Percentiles rank a stretch among this genome's conserved stretches.
Conservation (phyloP, 1,284 basidiomycete genomes). For the Gymnopus androsaceus region DNA sequence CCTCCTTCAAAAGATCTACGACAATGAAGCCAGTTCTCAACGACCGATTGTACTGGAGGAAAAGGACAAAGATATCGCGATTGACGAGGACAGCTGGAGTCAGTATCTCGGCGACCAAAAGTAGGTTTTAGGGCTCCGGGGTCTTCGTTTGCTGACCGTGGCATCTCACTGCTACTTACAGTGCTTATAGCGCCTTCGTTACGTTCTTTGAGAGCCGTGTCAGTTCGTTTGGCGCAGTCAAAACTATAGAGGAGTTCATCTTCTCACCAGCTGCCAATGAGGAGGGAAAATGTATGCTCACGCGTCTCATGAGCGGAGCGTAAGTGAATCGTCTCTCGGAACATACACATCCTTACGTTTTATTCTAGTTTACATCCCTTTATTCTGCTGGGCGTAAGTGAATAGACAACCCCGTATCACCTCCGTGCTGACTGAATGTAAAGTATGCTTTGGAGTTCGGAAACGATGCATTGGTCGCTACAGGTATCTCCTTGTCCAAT, state of each 20-base stretch:
- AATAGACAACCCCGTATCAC: too few species aligned
- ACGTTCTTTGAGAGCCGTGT: conserved; percentile 58
- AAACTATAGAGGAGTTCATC: conserved; percentile 53
- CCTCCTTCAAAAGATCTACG: conserved; percentile 56
- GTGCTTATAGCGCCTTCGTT: conserved; percentile 54
- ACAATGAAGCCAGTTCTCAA: conserved; percentile 41
- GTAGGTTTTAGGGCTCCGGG: conserved; percentile 35
- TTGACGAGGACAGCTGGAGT: conserved; percentile 55
- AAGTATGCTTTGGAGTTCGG: conserved; percentile 66
- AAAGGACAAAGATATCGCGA: conserved; percentile 36
- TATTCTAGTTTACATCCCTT: conserved; percentile 55
- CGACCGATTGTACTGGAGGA: conserved; percentile 47
- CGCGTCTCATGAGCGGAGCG: conserved; percentile 58
- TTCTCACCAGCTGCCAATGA: conserved; percentile 53
- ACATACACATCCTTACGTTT: background rate
- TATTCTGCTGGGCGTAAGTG: conserved; percentile 65
- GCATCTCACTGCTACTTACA: conserved; percentile 15
- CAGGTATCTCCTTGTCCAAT: conserved; percentile 34
- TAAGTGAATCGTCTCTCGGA: conserved; percentile 31
- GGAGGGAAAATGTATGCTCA: conserved; percentile 52
- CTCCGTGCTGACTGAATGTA: conserved; percentile 2
- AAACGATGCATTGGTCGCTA: conserved; percentile 54
- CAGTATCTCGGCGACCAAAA: conserved; percentile 54
- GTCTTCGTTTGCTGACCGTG: background rate
- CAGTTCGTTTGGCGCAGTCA: conserved; percentile 40